Evolutionary conservation across 1,139 yeast genomes (phyloP).

Genomic region (Pneumocystis oryctolagi): DNA sequence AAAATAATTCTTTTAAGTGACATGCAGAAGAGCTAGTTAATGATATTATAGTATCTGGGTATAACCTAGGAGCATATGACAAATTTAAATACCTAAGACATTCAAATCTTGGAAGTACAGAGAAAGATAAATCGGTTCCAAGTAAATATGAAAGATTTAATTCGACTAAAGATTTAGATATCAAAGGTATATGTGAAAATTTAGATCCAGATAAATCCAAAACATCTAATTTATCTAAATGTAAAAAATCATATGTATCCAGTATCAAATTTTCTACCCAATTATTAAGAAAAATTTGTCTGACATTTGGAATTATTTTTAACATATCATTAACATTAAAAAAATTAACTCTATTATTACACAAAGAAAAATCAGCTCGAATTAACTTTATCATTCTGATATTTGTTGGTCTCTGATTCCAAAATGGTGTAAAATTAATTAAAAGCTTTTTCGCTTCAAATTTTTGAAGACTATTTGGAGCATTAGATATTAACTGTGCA

Average conservation of each 20-base stretch:
- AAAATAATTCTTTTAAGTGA: not conserved
- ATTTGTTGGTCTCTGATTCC: not conserved
- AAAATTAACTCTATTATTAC: not conserved
- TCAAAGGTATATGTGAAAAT: not conserved
- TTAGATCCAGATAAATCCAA: not conserved
- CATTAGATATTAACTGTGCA: not conserved
- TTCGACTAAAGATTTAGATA: not conserved
- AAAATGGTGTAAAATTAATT: not conserved
- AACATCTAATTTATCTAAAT: not conserved
- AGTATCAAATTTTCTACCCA: not conserved
- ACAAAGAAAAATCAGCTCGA: not conserved
- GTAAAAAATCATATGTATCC: not conserved
- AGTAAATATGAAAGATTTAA: not conserved
- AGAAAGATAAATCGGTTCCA: not conserved
- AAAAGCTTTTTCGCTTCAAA: not conserved
- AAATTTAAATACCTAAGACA: not conserved
- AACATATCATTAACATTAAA: not conserved
- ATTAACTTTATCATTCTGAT: not conserved
- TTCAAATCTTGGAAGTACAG: not conserved
- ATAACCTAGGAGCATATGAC: not conserved
- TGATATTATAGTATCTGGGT: not conserved
- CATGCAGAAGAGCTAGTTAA: not conserved
- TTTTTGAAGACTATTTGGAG: not conserved
- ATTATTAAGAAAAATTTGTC: not conserved
- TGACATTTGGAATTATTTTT: not conserved